Conservation (phyloP, 192 early-diverging fungal genomes). For the Rhizoclosmatium globosum region DNA sequence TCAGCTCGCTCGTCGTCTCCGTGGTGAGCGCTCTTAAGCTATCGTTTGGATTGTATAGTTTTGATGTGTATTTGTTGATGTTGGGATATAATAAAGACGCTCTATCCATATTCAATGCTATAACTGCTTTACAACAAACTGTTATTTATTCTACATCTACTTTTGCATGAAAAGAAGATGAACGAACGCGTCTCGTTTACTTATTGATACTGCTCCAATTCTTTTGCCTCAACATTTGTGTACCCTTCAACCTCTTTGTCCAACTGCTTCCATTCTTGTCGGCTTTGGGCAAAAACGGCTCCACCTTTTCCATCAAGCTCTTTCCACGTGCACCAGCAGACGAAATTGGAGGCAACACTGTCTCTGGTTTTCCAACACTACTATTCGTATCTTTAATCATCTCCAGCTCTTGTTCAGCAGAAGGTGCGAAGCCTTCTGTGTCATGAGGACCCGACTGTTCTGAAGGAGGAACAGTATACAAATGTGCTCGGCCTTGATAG, state of each 20-base stretch:
- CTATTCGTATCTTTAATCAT: neutral
- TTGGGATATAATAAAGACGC: too few relatives aligned
- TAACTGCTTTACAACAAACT: too few relatives aligned
- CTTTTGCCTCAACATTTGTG: constrained; percentile 46
- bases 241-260: constrained; percentile 42
- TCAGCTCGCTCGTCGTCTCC: constrained; percentile 94
- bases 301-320: constrained; percentile 6
- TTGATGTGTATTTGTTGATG: too few relatives aligned
- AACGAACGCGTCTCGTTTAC: neutral
- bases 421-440: neutral
- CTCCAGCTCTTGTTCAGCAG: neutral
- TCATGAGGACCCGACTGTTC: neutral
- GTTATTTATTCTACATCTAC: too few relatives aligned
- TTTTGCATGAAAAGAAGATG: too few relatives aligned
- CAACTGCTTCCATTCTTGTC: constrained; percentile 33
- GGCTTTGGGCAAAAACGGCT: constrained; percentile 4
- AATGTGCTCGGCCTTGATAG: constrained; percentile 29
- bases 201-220: constrained; percentile 44
- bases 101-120: too few relatives aligned
- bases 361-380: neutral
- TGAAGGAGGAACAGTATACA: constrained; percentile 33
- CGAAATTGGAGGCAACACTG: constrained; percentile 31
- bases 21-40: constrained; percentile 54
- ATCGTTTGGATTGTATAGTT: too few relatives aligned
- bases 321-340: neutral